Base-by-base conservation (phyloP, 768 basidiomycete genomes). In the Auricularia auricula-judae region DNA sequence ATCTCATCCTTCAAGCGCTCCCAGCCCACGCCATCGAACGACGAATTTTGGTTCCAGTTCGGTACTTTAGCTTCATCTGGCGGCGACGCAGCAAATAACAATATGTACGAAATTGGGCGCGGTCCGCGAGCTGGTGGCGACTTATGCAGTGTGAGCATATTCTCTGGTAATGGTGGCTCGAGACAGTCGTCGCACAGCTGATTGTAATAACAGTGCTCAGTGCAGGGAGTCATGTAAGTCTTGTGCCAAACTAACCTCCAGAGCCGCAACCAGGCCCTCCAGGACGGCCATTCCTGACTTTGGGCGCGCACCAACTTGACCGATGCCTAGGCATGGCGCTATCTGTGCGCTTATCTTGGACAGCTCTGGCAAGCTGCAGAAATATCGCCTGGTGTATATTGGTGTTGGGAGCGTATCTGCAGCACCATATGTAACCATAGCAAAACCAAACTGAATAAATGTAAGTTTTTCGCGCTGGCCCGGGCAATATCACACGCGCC, bases 191-290 rank as follows among this genome's bases (percentile, higher is more conserved):
- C 78, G 67, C 77, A 71, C 76, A 79, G 43, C 77, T 78, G 68
- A 8, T 56, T 53, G 65, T 34, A 7, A 43, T 53, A 42, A 56
- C 43, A 34, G 63, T 10, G 29, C 21, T 2, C 21, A 44, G 3
- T 21, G 51, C 47, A 3, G 35, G 39, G 39, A 16, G 39, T 39
- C 29, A 29, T 29, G 29, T 29, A 29, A 29, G 51, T 23, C 42
- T 7, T 12, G 23, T 53, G 69, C 76, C 39, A 42, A 42, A 42
- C 39, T 63, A 63, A 88, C 88, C 79, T 90, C 88, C 29, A 89
- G 73, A 36, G 84, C 85, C 18, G 87, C 85, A 14, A 87, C 84
- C 12, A 88, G 72, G 7, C 85, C 89, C 65, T 91, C 89, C 5
- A 91, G 74, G 3, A 85, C 84, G 34, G 86, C 85, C 81, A 88